A percentile compares a stretch with the other conserved stretches of the same genome.
Evolutionary conservation across 140 eudicot species (phyloP).

Genomic region (Senecio squalidus): DNA sequence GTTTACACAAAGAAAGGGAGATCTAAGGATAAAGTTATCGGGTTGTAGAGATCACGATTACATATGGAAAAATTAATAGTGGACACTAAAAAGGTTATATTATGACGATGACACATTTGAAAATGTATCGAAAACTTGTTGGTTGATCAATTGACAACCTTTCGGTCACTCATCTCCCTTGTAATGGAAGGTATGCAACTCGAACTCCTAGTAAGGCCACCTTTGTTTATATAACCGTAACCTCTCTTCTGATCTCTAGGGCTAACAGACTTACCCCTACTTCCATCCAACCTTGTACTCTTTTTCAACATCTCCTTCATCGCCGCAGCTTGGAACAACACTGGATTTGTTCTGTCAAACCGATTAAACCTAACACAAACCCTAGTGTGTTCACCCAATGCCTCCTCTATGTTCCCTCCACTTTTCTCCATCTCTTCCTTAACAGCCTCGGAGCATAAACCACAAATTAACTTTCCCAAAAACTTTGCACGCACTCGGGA

Average conservation of each 20-base stretch:
- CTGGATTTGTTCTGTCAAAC: slow-evolving; percentile 82
- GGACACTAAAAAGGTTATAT: not conserved
- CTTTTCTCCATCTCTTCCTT: slow-evolving; percentile 85
- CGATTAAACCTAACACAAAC: slow-evolving; percentile 76
- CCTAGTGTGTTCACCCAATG: slow-evolving; percentile 61
- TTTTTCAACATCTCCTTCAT: slow-evolving; percentile 83
- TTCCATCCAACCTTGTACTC: slow-evolving; percentile 31
- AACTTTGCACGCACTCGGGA: slow-evolving; percentile 49
- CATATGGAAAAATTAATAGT: not conserved
- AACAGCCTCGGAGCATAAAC: slow-evolving; percentile 88
- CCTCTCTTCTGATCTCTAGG: slow-evolving; percentile 59
- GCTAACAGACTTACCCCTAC: slow-evolving; percentile 58
- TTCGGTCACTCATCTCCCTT: slow-evolving; percentile 34
- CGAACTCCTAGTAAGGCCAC: slow-evolving; percentile 81
- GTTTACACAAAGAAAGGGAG: not conserved
- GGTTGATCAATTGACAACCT: slow-evolving; percentile 22
- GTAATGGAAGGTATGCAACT: slow-evolving; percentile 86
- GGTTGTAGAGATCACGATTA: not conserved
- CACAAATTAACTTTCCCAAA: slow-evolving; percentile 75
- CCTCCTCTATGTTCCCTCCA: slow-evolving; percentile 80
- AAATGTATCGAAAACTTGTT: not conserved
- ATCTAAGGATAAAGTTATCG: slow-evolving; percentile 3
- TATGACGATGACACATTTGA: not conserved
- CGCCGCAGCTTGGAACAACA: slow-evolving; percentile 80
- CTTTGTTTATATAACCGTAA: slow-evolving; percentile 23